These are phyloP conservation scores for Metschnikowia anglica DNA, from an alignment of 805 yeast genomes.

Conservation along the genomic window DNA sequence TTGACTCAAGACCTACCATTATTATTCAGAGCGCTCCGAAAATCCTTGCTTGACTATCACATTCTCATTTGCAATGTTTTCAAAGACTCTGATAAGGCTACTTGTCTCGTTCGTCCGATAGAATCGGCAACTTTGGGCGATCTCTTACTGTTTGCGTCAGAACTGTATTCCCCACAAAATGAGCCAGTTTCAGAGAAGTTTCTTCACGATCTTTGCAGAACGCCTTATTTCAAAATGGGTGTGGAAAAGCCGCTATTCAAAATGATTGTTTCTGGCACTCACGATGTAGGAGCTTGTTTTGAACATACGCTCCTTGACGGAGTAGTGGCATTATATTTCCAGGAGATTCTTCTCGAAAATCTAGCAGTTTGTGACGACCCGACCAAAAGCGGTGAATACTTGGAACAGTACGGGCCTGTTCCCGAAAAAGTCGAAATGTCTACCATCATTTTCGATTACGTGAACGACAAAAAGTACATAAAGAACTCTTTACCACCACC, in stretches of 20 bases:
- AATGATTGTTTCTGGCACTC: slow-evolving; percentile 25
- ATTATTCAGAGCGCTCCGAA: slow-evolving; percentile 30
- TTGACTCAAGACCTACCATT: slow-evolving; percentile 17
- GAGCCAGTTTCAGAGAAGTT: slow-evolving; percentile 29
- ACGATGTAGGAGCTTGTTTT: slow-evolving; percentile 26
- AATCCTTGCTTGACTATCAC: slow-evolving; percentile 35
- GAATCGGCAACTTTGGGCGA: slow-evolving; percentile 26
- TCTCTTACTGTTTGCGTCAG: slow-evolving; percentile 21
- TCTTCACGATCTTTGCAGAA: slow-evolving; percentile 23
- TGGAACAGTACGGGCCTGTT: slow-evolving; percentile 14
- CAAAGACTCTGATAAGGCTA: slow-evolving; percentile 13
- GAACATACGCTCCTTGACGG: slow-evolving; percentile 45
- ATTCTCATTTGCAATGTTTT: slow-evolving; percentile 34
- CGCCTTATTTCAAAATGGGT: slow-evolving; percentile 22
- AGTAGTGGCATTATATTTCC: slow-evolving; percentile 34
- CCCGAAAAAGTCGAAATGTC: slow-evolving; percentile 8
- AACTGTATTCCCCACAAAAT: slow-evolving; percentile 10
- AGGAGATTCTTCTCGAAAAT: slow-evolving; percentile 33
- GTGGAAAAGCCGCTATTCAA: slow-evolving; percentile 31
- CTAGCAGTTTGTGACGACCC: slow-evolving; percentile 22
- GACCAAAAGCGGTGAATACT: slow-evolving; percentile 9
- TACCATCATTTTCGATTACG: slow-evolving; percentile 24
- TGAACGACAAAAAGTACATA: slow-evolving; percentile 22
- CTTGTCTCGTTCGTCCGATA: slow-evolving; percentile 27
- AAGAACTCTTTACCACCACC: slow-evolving; percentile 37